Evolutionary conservation across 2,329 filamentous ascomycete species (phyloP), one percentile per base, ranked within the genome.

Genomic region (Raffaelea albimanens): DNA sequence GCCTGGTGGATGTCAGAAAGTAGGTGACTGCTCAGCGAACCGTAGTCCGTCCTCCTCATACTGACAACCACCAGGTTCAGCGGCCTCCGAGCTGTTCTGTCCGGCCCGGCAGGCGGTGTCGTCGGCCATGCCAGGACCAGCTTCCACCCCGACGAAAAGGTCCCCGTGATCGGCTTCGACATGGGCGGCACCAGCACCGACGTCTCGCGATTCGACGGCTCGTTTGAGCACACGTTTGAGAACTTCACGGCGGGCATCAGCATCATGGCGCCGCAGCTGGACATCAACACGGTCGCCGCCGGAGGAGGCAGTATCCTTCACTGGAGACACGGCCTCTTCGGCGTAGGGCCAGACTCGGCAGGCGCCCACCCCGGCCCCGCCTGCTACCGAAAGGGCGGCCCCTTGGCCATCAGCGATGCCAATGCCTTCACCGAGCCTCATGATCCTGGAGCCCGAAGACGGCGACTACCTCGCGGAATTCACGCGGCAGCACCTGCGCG

Each of bases 201-300:
- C 62, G 87, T 95, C 10, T 93, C 87, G 33, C 75, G 90, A 41
- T 95, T 90, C 56, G 86, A 85, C 5, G 82, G 81, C 22, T 67
- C 78, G 47, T 78, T 83, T 53, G 82, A 85, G 50, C 82, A 85
- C 55, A 77, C 83, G 5, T 84, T 85, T 52, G 81, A 83, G 56
- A 83, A 80, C 1, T 83, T 79, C 2, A 50, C 34, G 1, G 89
- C 90, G 0, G 90, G 89, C 14, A 85, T 95, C 1, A 90, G 88
- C 0, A 93, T 95, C 21, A 89, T 95, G 58, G 89, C 85, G 0
- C 89, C 89, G 0, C 89, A 95, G 59, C 74, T 95, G 0, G 89
- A 95, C 59, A 95, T 95, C 67, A 95, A 95, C 63, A 95, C 89
- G 0, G 89, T 95, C 1, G 89, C 90, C 8, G 89, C 89, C 3